phyloP scores from a whole-genome alignment of 192 early-diverging fungal species.

The Spizellomyces sp. region DNA sequence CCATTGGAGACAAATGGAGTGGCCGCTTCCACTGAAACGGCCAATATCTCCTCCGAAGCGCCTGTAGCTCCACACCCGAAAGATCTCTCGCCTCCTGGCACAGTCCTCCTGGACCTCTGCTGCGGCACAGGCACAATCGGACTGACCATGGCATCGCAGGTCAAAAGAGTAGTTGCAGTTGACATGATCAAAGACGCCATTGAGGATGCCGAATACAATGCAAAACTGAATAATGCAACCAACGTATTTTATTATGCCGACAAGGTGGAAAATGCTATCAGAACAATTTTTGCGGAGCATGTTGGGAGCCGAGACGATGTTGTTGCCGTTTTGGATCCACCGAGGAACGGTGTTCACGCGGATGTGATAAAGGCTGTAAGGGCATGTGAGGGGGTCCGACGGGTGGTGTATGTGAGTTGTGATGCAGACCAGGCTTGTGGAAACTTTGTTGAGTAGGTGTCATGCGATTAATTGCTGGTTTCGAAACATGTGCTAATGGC shows the following conservation, averaged over 20 bases:
- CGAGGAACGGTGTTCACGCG: conserved; percentile 60
- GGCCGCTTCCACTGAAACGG: conserved; percentile 11
- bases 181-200: conserved; percentile 72
- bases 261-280: conserved; percentile 65
- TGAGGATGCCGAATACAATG: conserved; percentile 73
- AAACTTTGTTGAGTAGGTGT: conserved; percentile 68
- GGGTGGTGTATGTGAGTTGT: conserved; percentile 72
- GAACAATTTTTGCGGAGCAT: conserved; percentile 36
- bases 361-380: conserved; percentile 69
- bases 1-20: neutral
- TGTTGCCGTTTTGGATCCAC: conserved; percentile 78
- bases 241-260: conserved; percentile 64
- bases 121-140: conserved; percentile 89
- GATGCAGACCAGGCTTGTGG: conserved; percentile 55
- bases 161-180: conserved; percentile 73
- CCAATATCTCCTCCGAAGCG: conserved; percentile 1
- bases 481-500: neutral
- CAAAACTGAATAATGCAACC: conserved; percentile 48
- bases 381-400: conserved; percentile 51
- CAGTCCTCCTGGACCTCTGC: conserved; percentile 71
- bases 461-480: neutral
- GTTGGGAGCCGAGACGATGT: conserved; percentile 52
- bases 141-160: conserved; percentile 65
- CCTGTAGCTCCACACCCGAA: conserved; percentile 10
- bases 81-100: conserved; percentile 26